A percentile compares a stretch with the other conserved stretches of the same genome.
These are phyloP conservation scores for Populus deltoides DNA, from an alignment of 345 rosid species.

Conservation along the genomic window DNA sequence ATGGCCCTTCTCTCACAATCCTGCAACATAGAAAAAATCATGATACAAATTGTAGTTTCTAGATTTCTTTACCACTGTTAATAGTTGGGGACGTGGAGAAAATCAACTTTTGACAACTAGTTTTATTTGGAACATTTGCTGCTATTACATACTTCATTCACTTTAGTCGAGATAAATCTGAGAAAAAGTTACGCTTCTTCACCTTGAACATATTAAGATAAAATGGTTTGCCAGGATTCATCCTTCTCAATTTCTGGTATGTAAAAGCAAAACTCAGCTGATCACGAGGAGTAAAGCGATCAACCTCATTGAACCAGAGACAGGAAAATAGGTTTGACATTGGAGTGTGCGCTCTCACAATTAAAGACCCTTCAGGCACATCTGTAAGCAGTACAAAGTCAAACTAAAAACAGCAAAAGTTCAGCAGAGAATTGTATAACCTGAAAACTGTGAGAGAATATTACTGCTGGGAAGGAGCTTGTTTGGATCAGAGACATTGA, in stretches of 20 bases:
- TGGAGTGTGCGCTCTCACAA: constrained; percentile 91
- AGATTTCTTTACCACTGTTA: neutral
- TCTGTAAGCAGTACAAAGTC: constrained; percentile 41
- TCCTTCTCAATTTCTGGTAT: constrained; percentile 75
- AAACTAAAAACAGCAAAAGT: neutral
- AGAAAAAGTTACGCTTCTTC: neutral
- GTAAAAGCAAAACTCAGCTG: constrained; percentile 92
- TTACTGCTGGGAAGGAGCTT: constrained; percentile 97
- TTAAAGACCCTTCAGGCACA: constrained; percentile 97
- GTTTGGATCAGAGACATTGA: constrained; percentile 68
- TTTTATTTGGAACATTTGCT: neutral
- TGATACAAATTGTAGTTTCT: neutral
- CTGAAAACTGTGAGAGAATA: constrained; percentile 9
- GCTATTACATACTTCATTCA: neutral
- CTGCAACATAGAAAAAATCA: constrained; percentile 35
- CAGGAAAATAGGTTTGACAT: constrained; percentile 97
- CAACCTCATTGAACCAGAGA: constrained; percentile 98
- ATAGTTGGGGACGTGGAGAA: neutral
- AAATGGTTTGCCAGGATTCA: constrained; percentile 76
- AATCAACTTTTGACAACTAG: neutral
- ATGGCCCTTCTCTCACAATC: constrained; percentile 92
- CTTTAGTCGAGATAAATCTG: neutral
- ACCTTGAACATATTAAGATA: constrained; percentile 97
- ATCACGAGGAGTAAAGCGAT: constrained; percentile 93
- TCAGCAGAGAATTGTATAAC: neutral